Base-by-base conservation (phyloP, 225 moss, liverwort and hornwort genomes). In the Marchantia polymorpha region DNA sequence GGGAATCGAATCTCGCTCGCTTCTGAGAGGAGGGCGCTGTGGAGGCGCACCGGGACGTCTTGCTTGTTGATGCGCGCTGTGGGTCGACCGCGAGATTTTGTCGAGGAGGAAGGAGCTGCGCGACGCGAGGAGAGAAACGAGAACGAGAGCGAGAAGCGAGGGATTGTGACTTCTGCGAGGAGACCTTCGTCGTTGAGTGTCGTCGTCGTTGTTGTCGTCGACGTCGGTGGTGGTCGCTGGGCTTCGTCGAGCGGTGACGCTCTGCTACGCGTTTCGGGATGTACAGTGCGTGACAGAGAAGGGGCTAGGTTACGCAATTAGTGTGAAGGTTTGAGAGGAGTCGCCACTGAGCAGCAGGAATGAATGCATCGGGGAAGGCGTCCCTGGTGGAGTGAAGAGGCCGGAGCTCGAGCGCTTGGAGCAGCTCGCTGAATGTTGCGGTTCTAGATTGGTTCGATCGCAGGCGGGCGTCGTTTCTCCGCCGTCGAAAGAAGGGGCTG, bases 241-340 rank as follows among this genome's bases (percentile, higher is more conserved):
- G 23, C 58, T 58, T 26, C 39, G 66, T 29, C 52, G 31, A 58
- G 52, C 27, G 46, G 9, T 0, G 48, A 17, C 22, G 19, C 13
- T 22, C 30, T 3, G 51, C 2, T 14, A n/a, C 52, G 39, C 17
- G 46, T 17, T 69, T 19, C 69, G 17, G 69, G 47, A 47, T 69
- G 46, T 69, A 46, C 19, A 46, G 46, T 48, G 69, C 46, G 17
- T 69, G 20, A 39, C 46, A 69, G 16, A 47, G 39, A 39, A 39
- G 39, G 39, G 69, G 46, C 69, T 69, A 69, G 69, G 69, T 69
- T 48, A 46, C 20, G 69, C 8, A 69, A 69, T 69, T 69, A 69
- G 69, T 46, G 0, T 20, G 46, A 48, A 69, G 47, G 69, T 39
- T 17, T 48, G 19, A 48, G 19, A 48, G 47, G 10, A 69, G 69